A percentile compares a stretch with the other conserved stretches of the same genome.
Evolutionary conservation across 345 rosid species (phyloP).

Genomic region (Brassica napus): Da-Ae NC_063447.1:12833001-12833500

Average conservation of each 20-base stretch:
- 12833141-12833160: neutral
- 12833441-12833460: slow-evolving; percentile 52
- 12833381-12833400: slow-evolving; percentile 60
- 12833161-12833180: neutral
- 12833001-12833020: slow-evolving; percentile 68
- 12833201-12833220: neutral
- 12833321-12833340: neutral
- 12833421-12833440: slow-evolving; percentile 79
- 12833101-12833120: slow-evolving; percentile 73
- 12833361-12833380: slow-evolving; percentile 69
- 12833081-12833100: slow-evolving; percentile 76
- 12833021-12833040: slow-evolving; percentile 97
- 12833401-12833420: slow-evolving; percentile 64
- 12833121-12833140: slow-evolving; percentile 79
- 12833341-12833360: slow-evolving; percentile 84
- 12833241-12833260: neutral
- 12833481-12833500: neutral
- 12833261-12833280: neutral
- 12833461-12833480: slow-evolving; percentile 4
- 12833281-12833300: neutral
- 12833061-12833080: slow-evolving; percentile 77
- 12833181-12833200: neutral
- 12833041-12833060: slow-evolving; percentile 67
- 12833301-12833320: neutral
- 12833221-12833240: slow-evolving; percentile 5